Conservation (phyloP, 1,284 basidiomycete genomes). For the Rhodotorula mucilaginosa region DNA sequence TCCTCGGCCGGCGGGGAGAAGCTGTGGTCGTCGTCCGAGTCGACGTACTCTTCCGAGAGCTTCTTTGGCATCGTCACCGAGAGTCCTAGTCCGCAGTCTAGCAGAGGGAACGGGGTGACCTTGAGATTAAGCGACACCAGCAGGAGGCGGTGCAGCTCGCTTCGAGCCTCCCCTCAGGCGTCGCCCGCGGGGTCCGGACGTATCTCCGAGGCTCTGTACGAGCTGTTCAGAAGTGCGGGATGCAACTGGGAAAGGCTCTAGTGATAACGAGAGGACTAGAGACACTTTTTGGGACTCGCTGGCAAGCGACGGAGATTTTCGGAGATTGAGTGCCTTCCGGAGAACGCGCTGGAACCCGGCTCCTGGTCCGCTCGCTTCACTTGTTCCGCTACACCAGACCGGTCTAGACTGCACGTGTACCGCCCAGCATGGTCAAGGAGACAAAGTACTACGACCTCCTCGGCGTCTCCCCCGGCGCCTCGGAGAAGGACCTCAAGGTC, state of each 20-base stretch:
- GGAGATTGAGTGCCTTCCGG: background rate
- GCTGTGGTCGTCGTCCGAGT: conserved; percentile 24
- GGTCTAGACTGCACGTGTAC: too few species aligned
- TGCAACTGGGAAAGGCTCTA: too few species aligned
- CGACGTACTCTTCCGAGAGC: conserved; percentile 10
- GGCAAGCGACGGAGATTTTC: background rate
- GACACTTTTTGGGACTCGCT: background rate
- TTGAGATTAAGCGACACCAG: too few species aligned
- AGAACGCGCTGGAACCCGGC: background rate
- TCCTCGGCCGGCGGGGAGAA: background rate
- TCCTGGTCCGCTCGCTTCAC: background rate
- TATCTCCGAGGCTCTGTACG: too few species aligned
- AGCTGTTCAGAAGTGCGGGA: too few species aligned
- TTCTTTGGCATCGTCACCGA: conserved; percentile 1
- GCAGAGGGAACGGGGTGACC: too few species aligned
- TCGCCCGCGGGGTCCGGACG: too few species aligned
- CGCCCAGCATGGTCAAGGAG: conserved; percentile 20
- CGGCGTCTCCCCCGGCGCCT: conserved; percentile 71
- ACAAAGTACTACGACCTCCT: conserved; percentile 63
- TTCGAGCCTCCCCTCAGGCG: background rate
- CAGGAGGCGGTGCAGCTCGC: background rate
- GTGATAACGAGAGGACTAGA: background rate
- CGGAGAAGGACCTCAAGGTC: conserved; percentile 67
- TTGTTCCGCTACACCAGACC: background rate
- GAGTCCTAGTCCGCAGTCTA: background rate